Base-by-base conservation (phyloP, 2,329 filamentous ascomycete genomes). In the Escovopsis sp. region DNA sequence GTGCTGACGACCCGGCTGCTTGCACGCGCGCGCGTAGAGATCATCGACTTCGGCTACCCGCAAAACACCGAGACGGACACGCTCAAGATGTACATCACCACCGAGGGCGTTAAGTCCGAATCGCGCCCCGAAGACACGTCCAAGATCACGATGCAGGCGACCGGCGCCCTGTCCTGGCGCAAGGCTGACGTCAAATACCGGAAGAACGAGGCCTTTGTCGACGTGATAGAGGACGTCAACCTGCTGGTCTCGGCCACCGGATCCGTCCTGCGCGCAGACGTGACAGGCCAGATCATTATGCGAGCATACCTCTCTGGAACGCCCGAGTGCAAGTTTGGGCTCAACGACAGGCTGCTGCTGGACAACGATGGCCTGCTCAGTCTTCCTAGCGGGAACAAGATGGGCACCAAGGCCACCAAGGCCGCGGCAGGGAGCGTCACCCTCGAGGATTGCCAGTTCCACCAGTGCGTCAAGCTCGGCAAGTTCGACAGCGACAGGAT, bases 51-150 rank as follows among this genome's bases (percentile, higher is more conserved):
- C 60, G 90, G 90, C 43, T 98, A 98, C 56, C 90, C 90, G 25
- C 90, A 98, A 58, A 96, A 96, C 58, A 98, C 90, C 43, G 90
- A 98, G 62, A 94, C 88, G 36, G 90, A 98, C 57, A 96, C 90
- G 13, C 68, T 98, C 49, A 98, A 98, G 63, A 96, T 96, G 88
- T 98, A 98, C 68, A 98, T 98, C 53, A 98, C 92, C 30, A 98
- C 90, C 26, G 90, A 98, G 63, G 90, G 90, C 39, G 88, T 98
- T 61, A 94, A 94, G 60, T 92, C 86, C 23, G 86, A 86, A 56
- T 67, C 76, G 46, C 77, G 72, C 45, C 79, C 77, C 61, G 84
- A 94, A 55, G 88, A 98, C 57, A 94, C 88, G 34, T 88, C 86
- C 46, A 90, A 88, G 57, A 98, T 98, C 59, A 98, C 90, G 18